Evolutionary conservation across 139 green algal species (phyloP).

Genomic region (Chloropicon primus): DNA sequence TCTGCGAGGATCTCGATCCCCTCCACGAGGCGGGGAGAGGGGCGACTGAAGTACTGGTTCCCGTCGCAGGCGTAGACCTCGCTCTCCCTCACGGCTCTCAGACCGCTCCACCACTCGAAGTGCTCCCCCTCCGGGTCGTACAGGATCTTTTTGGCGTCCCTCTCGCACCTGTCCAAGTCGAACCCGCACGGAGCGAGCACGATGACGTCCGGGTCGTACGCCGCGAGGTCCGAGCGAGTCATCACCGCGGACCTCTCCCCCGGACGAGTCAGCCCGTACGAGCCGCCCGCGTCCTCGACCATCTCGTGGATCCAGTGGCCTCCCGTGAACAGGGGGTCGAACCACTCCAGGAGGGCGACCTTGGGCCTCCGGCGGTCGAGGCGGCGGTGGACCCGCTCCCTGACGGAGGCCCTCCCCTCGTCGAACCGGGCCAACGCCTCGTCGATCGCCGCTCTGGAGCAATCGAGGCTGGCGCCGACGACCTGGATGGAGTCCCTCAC

Average conservation of each 20-base stretch:
- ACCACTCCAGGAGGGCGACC: slow-evolving; percentile 9
- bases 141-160: background rate
- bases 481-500: background rate
- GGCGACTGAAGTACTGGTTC: slow-evolving; percentile 9
- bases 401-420: background rate
- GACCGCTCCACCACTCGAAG: background rate
- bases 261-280: background rate
- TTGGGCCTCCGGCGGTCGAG: background rate
- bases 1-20: background rate
- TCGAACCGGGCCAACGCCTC: background rate
- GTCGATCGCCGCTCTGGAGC: background rate
- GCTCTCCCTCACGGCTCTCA: background rate
- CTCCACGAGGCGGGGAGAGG: background rate
- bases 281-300: slow-evolving; percentile 1
- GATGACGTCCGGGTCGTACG: slow-evolving; percentile 8
- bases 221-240: slow-evolving; percentile 1
- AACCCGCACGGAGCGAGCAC: slow-evolving; percentile 9
- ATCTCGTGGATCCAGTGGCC: slow-evolving; percentile 12
- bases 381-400: background rate
- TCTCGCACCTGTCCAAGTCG: background rate
- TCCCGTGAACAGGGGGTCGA: slow-evolving; percentile 6
- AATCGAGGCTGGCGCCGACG: background rate
- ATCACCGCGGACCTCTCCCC: background rate
- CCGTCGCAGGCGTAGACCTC: background rate
- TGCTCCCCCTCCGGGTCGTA: background rate